These are phyloP conservation scores for Salix exigua DNA, from an alignment of 345 rosid genomes.

Conservation along the genomic window DNA sequence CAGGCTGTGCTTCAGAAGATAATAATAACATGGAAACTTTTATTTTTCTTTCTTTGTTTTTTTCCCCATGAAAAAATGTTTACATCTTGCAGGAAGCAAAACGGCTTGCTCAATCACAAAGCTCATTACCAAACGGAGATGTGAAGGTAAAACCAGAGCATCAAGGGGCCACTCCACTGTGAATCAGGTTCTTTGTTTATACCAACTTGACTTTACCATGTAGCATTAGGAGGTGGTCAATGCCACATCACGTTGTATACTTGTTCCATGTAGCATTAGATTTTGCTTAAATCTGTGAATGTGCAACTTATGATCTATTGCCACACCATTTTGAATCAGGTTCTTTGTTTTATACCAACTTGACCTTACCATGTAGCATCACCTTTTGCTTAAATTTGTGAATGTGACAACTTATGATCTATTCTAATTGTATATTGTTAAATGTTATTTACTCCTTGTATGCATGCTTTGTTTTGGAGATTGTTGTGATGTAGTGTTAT, in stretches of 20 bases:
- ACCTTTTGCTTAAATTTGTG: neutral
- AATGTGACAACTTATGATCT: neutral
- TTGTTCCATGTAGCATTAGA: neutral
- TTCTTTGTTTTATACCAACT: neutral
- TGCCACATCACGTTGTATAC: neutral
- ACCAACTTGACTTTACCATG: neutral
- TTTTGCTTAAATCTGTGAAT: neutral
- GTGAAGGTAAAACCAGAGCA: conserved; percentile 65
- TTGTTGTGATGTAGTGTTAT: neutral
- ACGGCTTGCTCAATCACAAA: conserved; percentile 70
- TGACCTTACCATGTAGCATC: neutral
- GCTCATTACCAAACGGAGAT: conserved; percentile 79
- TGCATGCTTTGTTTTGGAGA: neutral
- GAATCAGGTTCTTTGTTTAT: neutral
- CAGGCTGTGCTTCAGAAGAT: neutral
- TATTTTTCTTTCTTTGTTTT: neutral
- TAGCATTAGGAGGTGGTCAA: neutral
- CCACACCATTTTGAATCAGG: neutral
- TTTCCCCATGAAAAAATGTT: neutral
- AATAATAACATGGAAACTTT: neutral
- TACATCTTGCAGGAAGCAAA: conserved; percentile 60
- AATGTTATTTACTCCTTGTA: too few relatives aligned
- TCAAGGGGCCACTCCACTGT: conserved; percentile 15
- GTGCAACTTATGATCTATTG: neutral
- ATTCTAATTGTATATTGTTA: neutral